These are phyloP conservation scores for Daphne laureola DNA, from an alignment of 441 rosid genomes.

Conservation along the genomic window DNA sequence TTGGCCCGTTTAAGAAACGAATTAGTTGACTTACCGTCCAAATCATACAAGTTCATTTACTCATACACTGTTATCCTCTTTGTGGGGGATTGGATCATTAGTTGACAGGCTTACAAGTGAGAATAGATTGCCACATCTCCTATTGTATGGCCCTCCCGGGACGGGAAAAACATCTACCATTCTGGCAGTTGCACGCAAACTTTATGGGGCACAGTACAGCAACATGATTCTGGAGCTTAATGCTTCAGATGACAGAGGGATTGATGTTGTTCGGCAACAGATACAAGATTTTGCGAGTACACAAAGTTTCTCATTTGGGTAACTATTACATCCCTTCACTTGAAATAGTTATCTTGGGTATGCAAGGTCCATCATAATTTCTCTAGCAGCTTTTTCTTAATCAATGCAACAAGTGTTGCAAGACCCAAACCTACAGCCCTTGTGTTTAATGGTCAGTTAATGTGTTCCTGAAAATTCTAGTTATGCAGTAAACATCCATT, in stretches of 20 bases:
- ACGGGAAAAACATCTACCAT: constrained; percentile 96
- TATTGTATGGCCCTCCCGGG: constrained; percentile 94
- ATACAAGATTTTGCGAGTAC: constrained; percentile 95
- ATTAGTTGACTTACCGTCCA: neutral
- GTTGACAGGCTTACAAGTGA: constrained; percentile 93
- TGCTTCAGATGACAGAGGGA: constrained; percentile 95
- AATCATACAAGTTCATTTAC: neutral
- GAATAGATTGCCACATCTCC: constrained; percentile 87
- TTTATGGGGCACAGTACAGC: constrained; percentile 76
- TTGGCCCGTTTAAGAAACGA: neutral
- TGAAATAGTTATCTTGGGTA: too few relatives aligned
- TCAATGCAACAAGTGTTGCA: too few relatives aligned
- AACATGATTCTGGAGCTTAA: constrained; percentile 94
- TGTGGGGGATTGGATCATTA: constrained; percentile 19
- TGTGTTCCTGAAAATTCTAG: too few relatives aligned
- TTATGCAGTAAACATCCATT: too few relatives aligned
- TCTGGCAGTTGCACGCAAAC: constrained; percentile 87
- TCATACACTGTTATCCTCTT: neutral
- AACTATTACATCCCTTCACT: constrained; percentile 2
- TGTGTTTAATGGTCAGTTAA: too few relatives aligned
- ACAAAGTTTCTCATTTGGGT: constrained; percentile 89
- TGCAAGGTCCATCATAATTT: too few relatives aligned
- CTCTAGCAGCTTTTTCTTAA: too few relatives aligned
- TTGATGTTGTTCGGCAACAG: constrained; percentile 88
- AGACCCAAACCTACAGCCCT: too few relatives aligned